Percentiles rank a stretch among this genome's conserved stretches.
phyloP scores from a whole-genome alignment of 139 green algal genomes.

The Tetraselmis chui region DNA sequence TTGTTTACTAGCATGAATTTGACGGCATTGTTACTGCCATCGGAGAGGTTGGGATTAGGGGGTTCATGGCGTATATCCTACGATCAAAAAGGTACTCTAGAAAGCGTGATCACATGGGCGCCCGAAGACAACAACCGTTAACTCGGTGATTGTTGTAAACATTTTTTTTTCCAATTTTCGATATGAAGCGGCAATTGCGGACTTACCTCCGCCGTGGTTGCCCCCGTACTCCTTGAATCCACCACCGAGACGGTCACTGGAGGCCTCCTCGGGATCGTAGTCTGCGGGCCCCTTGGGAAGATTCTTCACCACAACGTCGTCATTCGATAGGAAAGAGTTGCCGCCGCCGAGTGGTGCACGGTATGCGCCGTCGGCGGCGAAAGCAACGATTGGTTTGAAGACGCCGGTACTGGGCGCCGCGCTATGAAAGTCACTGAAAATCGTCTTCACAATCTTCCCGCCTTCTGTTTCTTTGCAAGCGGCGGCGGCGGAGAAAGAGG shows the following conservation, averaged over 20 bases:
- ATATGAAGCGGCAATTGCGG: neutral
- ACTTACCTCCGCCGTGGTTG: slow-evolving; percentile 25
- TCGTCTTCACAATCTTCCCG: slow-evolving; percentile 38
- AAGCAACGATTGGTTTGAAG: neutral
- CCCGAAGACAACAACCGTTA: too few relatives aligned
- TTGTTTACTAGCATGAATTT: too few relatives aligned
- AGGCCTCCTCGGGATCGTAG: slow-evolving; percentile 35
- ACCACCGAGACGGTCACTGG: slow-evolving; percentile 42
- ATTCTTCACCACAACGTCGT: slow-evolving; percentile 36
- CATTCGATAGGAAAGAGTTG: neutral
- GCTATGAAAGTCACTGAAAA: slow-evolving; percentile 56
- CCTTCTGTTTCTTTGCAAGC: slow-evolving; percentile 61
- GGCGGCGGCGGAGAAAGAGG: slow-evolving; percentile 44
- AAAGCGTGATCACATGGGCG: too few relatives aligned
- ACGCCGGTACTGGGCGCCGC: slow-evolving; percentile 1
- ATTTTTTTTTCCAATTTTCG: too few relatives aligned
- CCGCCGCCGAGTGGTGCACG: neutral
- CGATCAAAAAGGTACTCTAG: too few relatives aligned
- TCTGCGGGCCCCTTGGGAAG: slow-evolving; percentile 53
- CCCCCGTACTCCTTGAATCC: slow-evolving; percentile 68
- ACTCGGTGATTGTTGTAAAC: too few relatives aligned
- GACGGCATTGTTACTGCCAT: too few relatives aligned
- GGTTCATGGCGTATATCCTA: too few relatives aligned
- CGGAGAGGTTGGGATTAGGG: too few relatives aligned
- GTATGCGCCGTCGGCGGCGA: neutral